phyloP scores from a whole-genome alignment of 2,329 filamentous ascomycete genomes.

The Didymellaceae sp. region DNA sequence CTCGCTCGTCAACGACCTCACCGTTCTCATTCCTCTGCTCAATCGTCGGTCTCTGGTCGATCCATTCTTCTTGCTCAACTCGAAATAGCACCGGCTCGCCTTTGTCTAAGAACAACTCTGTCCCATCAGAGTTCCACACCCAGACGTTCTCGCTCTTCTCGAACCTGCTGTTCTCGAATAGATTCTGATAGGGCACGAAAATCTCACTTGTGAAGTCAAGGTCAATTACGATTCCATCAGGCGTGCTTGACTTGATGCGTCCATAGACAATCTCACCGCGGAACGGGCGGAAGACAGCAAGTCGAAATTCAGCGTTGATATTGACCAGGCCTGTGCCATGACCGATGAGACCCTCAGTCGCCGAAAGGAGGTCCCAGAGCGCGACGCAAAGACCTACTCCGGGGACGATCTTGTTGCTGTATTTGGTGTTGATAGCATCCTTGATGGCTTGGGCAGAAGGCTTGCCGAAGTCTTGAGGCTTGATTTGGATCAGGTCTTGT shows the following conservation, averaged over 20 bases:
- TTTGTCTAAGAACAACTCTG: conserved; percentile 84
- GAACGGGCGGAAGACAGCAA: conserved; percentile 94
- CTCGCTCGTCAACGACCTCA: conserved; percentile 67
- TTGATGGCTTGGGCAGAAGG: conserved; percentile 84
- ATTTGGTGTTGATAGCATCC: conserved; percentile 97
- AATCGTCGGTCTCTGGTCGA: conserved; percentile 86
- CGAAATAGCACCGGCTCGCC: conserved; percentile 88
- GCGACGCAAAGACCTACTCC: conserved; percentile 93
- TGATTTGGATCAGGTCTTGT: conserved; percentile 91
- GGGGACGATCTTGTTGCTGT: conserved; percentile 95
- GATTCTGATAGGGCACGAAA: conserved; percentile 65
- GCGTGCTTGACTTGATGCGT: conserved; percentile 74
- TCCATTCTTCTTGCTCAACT: conserved; percentile 87
- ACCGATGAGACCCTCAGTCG: conserved; percentile 91
- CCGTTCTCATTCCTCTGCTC: conserved; percentile 68
- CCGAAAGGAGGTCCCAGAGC: conserved; percentile 87
- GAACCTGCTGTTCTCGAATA: conserved; percentile 62
- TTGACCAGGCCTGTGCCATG: conserved; percentile 92
- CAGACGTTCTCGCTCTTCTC: conserved; percentile 79
- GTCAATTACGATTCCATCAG: conserved; percentile 76
- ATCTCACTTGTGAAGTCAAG: conserved; percentile 96
- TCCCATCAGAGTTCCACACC: conserved; percentile 79
- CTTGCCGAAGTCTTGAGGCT: conserved; percentile 86
- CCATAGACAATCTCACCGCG: conserved; percentile 91
- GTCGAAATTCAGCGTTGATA: conserved; percentile 94